These are phyloP conservation scores for Exophiala spinifera DNA, from an alignment of 2,329 filamentous ascomycete species.

Conservation along the genomic window DNA sequence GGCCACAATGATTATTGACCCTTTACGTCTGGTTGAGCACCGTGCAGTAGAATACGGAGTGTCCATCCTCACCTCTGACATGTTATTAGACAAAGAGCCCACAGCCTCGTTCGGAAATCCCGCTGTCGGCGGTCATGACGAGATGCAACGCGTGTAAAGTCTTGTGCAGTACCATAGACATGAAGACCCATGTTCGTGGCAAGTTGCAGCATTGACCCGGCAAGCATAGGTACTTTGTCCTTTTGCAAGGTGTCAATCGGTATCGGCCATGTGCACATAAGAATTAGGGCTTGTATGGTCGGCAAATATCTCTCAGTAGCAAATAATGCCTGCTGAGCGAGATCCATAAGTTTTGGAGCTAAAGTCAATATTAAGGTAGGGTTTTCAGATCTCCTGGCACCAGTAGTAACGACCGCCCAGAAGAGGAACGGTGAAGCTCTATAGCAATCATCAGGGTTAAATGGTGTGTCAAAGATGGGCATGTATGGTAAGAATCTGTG, in stretches of 20 bases:
- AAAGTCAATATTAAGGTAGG: conserved; percentile 52
- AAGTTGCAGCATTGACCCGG: conserved; percentile 15
- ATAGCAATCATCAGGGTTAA: conserved; percentile 55
- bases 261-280: conserved; percentile 21
- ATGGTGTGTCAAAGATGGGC: conserved; percentile 56
- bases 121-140: conserved; percentile 6
- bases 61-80: conserved; percentile 12
- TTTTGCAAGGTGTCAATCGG: conserved; percentile 15
- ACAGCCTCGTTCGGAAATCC: conserved; percentile 12
- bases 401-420: conserved; percentile 63
- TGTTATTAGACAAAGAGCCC: conserved; percentile 15
- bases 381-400: conserved; percentile 57
- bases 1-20: conserved; percentile 13
- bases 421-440: conserved; percentile 59
- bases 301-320: conserved; percentile 7
- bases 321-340: conserved; percentile 14
- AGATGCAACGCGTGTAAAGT: conserved; percentile 12
- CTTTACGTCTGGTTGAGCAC: neutral
- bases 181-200: conserved; percentile 18
- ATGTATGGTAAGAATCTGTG: conserved; percentile 60
- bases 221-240: conserved; percentile 13
- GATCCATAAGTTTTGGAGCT: conserved; percentile 24
- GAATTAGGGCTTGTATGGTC: conserved; percentile 16
- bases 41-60: too few species aligned
- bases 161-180: conserved; percentile 17